These are phyloP conservation scores for Heimioporus sp. DNA, from an alignment of 768 basidiomycete genomes.

Conservation along the genomic window DNA sequence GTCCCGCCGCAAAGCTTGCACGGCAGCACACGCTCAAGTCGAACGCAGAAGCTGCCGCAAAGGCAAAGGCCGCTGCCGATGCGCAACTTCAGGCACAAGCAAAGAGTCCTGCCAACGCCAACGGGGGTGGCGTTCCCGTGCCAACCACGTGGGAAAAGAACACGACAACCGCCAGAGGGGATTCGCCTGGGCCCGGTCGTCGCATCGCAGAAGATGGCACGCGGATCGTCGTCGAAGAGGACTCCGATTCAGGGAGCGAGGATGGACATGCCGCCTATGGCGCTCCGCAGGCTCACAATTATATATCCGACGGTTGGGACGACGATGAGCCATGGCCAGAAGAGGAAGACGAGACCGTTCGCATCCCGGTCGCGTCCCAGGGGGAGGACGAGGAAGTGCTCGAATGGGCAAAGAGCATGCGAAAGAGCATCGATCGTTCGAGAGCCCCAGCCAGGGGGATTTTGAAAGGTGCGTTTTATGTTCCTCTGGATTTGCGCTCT, in stretches of 20 bases:
- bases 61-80: slow-evolving; percentile 35
- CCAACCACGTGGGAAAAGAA: slow-evolving; percentile 80
- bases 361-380: slow-evolving; percentile 26
- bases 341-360: slow-evolving; percentile 73
- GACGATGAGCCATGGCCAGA: slow-evolving; percentile 80
- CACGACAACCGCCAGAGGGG: slow-evolving; percentile 57
- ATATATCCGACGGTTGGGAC: slow-evolving; percentile 67
- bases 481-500: neutral
- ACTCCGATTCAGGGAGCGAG: slow-evolving; percentile 59
- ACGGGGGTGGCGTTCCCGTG: slow-evolving; percentile 37
- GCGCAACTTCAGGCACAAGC: slow-evolving; percentile 26
- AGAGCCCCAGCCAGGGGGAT: slow-evolving; percentile 78
- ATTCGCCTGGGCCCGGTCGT: slow-evolving; percentile 43
- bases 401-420: slow-evolving; percentile 75
- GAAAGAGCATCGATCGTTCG: slow-evolving; percentile 68
- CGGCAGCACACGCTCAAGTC: slow-evolving; percentile 89
- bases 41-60: slow-evolving; percentile 53
- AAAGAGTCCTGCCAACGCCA: slow-evolving; percentile 16
- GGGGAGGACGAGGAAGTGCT: slow-evolving; percentile 57
- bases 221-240: slow-evolving; percentile 65
- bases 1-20: slow-evolving; percentile 87
- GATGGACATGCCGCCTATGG: slow-evolving; percentile 45
- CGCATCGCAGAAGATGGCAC: slow-evolving; percentile 66
- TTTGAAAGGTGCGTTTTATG: slow-evolving; percentile 58
- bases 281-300: slow-evolving; percentile 33